Evolutionary conservation across 306 rosid genomes (phyloP).

Genomic region (Malus orientalis): DNA sequence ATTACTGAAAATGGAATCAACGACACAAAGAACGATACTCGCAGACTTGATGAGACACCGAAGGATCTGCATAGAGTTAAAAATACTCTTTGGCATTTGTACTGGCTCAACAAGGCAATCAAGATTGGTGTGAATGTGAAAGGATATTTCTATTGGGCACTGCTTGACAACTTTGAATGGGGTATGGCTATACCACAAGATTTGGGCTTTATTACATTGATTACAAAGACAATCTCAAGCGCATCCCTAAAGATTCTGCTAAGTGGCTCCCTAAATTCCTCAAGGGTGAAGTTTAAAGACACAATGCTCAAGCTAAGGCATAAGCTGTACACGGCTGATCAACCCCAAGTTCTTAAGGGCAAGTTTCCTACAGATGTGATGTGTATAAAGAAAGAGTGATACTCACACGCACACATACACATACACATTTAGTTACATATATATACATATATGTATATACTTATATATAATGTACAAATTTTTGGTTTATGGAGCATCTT

Average conservation of each 20-base stretch:
- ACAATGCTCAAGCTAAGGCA: neutral
- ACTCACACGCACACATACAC: neutral
- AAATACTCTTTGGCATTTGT: no score
- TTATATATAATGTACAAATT: no score
- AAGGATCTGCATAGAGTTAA: no score
- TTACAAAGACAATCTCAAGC: neutral
- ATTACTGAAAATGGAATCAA: no score
- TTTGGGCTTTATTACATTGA: neutral
- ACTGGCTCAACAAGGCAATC: no score
- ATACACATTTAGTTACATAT: no score
- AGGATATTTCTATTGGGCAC: no score
- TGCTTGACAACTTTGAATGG: no score
- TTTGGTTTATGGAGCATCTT: neutral
- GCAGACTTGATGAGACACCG: no score
- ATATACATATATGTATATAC: neutral
- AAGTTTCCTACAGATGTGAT: neutral
- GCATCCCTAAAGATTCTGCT: neutral
- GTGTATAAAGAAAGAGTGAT: neutral
- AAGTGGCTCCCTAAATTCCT: neutral
- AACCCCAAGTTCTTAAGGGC: neutral
- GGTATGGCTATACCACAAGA: neutral
- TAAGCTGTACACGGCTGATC: neutral
- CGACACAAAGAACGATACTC: no score
- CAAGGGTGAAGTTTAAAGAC: neutral
- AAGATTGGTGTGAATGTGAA: no score